Base-by-base conservation (phyloP, 1,139 yeast genomes). In the Saccharomyces hybrid region DNA sequence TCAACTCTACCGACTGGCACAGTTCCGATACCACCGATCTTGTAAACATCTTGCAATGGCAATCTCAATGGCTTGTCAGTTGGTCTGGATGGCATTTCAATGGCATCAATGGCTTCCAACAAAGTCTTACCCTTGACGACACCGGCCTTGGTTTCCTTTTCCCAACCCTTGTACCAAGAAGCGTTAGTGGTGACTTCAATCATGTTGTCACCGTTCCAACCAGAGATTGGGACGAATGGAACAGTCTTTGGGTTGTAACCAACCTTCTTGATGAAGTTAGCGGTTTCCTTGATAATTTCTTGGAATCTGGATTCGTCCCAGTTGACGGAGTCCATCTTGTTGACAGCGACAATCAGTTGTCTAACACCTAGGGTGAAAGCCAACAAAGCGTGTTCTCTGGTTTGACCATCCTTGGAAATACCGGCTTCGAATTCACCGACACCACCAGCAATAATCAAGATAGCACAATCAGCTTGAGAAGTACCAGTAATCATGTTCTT, bases 371-470 rank as follows among this genome's bases (percentile, higher is more conserved):
- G 97, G 58, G 97, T 93, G 81, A 88, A 93, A 64, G 99, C 98
- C 73, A 93, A 81, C 62, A 93, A 79, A 49, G 99, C 99, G 73
- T 93, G 99, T 79, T 93, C 99, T 77, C 98, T 86, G 60, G 99
- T 91, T 77, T 93, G 98, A 63, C 99, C 99, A 67, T 98, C 98
- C 78, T 91, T 88, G 78, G 95, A 98, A 72, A 93, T 93, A 61
- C 99, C 99, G 59, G 99, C 95, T 78, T 93, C 99, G 76, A 91
- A 93, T 75, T 93, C 99, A 75, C 99, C 99, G 77, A 90, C 90
- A 81, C 99, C 88, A 59, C 98, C 98, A 63, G 96, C 88, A 66
- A 93, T 93, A 56, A 93, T 98, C 71, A 93, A 82, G 64, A 93
- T 84, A 74, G 98, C 99, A 60, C 93, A 93, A 75, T 93, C 99